Conservation (phyloP, 1,139 yeast species). For the Magnusiomyces ingens region DNA sequence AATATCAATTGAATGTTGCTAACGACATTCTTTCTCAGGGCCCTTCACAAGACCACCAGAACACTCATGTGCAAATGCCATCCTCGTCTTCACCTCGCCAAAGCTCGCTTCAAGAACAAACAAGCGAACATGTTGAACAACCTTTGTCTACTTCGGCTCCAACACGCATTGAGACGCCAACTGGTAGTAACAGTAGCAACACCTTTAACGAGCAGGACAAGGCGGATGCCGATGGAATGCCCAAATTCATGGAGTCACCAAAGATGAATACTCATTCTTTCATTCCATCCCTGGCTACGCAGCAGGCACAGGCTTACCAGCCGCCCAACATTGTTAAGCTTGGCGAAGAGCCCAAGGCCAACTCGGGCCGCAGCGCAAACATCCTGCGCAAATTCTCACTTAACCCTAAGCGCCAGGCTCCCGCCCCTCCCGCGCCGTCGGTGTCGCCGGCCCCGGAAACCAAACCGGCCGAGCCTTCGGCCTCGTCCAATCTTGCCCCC, state of each 20-base stretch:
- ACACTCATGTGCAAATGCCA: too few relatives aligned
- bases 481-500: too few relatives aligned
- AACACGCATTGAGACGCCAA: not conserved
- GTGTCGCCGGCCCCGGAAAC: too few relatives aligned
- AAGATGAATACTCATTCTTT: constrained; percentile 4
- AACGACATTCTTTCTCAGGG: too few relatives aligned
- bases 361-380: not conserved
- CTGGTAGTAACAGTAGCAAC: not conserved
- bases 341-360: not conserved
- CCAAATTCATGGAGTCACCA: constrained; percentile 7
- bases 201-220: too few relatives aligned
- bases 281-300: too few relatives aligned
- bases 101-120: too few relatives aligned
- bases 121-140: not conserved
- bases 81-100: too few relatives aligned
- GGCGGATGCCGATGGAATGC: too few relatives aligned
- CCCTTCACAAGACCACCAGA: too few relatives aligned
- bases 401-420: constrained; percentile 14
- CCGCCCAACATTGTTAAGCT: not conserved
- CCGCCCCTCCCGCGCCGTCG: constrained; percentile 10
- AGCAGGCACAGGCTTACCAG: not conserved
- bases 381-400: constrained; percentile 11
- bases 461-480: too few relatives aligned
- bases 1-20: too few relatives aligned
- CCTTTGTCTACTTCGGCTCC: not conserved